Percentiles rank a stretch among this genome's conserved stretches.
These are phyloP conservation scores for Cercophora samala DNA, from an alignment of 495 filamentous ascomycete species.

Conservation along the genomic window DNA sequence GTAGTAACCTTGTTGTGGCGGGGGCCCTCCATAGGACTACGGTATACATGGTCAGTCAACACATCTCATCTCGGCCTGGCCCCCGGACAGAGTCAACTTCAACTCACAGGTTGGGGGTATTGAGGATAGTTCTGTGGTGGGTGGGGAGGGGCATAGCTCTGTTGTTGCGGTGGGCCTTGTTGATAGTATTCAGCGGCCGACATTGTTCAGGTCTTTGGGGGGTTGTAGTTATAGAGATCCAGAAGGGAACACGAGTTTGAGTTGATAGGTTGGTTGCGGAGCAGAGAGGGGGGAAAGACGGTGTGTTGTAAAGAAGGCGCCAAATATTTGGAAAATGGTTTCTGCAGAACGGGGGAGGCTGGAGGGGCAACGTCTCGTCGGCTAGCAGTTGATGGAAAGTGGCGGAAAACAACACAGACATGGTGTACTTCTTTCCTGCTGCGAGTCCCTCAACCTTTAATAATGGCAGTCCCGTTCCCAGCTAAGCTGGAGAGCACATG, in stretches of 20 bases:
- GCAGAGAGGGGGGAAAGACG: not conserved
- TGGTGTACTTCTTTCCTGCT: not conserved
- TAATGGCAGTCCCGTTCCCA: not conserved
- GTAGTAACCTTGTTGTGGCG: constrained; percentile 29
- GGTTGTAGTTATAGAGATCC: too few relatives aligned
- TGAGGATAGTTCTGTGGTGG: constrained; percentile 27
- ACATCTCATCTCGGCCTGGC: not conserved
- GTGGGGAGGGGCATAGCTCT: constrained; percentile 4
- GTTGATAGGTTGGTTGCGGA: not conserved
- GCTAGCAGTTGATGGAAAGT: not conserved
- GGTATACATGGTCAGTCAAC: not conserved
- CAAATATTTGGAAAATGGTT: not conserved
- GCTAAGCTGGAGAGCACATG: not conserved
- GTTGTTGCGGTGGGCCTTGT: constrained; percentile 20
- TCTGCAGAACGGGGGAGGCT: not conserved
- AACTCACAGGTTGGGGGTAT: constrained; percentile 32
- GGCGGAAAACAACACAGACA: not conserved
- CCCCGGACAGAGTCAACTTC: constrained; percentile 3
- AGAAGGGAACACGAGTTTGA: not conserved
- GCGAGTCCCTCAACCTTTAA: not conserved
- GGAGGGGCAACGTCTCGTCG: not conserved
- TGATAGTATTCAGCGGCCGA: constrained; percentile 37
- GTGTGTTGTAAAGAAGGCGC: not conserved
- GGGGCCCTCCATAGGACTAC: constrained; percentile 24
- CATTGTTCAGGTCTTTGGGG: constrained; percentile 21